Evolutionary conservation across 768 basidiomycete species (phyloP).

Genomic region (Kwoniella pini): DNA sequence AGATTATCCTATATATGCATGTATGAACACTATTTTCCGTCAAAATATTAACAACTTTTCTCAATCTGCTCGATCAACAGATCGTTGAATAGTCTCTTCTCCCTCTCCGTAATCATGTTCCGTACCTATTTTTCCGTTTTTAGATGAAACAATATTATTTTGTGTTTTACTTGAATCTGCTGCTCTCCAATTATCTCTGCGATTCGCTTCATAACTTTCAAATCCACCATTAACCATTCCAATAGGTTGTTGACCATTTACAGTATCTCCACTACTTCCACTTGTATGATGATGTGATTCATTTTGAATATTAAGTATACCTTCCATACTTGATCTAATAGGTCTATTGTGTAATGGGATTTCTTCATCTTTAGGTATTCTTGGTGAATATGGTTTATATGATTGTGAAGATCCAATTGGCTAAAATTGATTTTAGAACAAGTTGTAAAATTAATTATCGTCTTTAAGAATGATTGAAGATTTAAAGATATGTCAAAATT

Average conservation of each 20-base stretch:
- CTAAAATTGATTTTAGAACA: no score
- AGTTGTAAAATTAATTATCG: no score
- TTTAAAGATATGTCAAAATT: no score
- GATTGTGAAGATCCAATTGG: constrained; percentile 28
- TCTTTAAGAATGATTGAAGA: no score
- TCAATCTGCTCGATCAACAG: constrained; percentile 2
- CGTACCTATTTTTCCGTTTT: neutral
- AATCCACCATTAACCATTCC: no score
- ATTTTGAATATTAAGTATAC: neutral
- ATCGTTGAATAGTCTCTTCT: constrained; percentile 15
- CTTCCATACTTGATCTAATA: constrained; percentile 12
- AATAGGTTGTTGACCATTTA: neutral
- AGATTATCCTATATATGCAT: no score
- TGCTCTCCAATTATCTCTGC: neutral
- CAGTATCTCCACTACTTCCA: neutral
- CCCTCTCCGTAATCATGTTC: constrained; percentile 13
- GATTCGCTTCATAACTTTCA: neutral
- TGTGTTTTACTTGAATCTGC: neutral
- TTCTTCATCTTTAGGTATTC: constrained; percentile 31
- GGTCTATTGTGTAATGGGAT: constrained; percentile 23
- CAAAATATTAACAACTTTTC: neutral
- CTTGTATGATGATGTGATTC: constrained; percentile 12
- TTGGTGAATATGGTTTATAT: constrained; percentile 45
- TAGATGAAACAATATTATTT: neutral
- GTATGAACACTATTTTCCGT: neutral